phyloP scores from a whole-genome alignment of 2,329 filamentous ascomycete species.

The Daldinia eschscholtzii region DNA sequence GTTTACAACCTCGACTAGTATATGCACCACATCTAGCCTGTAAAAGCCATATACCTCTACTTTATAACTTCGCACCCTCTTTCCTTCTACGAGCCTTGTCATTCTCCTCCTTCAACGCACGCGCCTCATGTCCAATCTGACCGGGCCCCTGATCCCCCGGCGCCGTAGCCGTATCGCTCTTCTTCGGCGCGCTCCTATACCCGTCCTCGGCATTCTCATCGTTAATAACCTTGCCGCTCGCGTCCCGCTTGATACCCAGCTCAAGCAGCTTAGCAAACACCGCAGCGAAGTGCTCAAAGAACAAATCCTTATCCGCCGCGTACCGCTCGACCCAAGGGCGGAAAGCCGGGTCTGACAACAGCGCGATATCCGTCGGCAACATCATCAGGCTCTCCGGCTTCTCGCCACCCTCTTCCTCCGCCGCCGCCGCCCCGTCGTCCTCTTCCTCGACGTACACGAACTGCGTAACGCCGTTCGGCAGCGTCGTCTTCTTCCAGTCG shows the following conservation, averaged over 20 bases:
- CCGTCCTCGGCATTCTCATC: constrained; percentile 67
- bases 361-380: constrained; percentile 73
- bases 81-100: constrained; percentile 51
- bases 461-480: constrained; percentile 55
- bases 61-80: constrained; percentile 56
- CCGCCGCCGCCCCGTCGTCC: constrained; percentile 62
- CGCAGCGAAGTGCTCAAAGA: constrained; percentile 70
- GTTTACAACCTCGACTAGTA: neutral
- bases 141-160: constrained; percentile 48
- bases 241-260: constrained; percentile 69
- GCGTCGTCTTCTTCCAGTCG: constrained; percentile 50
- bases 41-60: neutral
- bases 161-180: constrained; percentile 51
- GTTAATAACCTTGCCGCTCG: constrained; percentile 64
- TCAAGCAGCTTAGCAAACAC: constrained; percentile 72
- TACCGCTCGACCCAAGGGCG: constrained; percentile 69
- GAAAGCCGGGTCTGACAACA: constrained; percentile 67
- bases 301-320: constrained; percentile 70
- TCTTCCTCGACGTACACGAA: constrained; percentile 70
- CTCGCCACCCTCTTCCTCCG: constrained; percentile 67
- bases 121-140: constrained; percentile 55
- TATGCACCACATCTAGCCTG: neutral
- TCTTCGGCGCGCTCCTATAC: constrained; percentile 52
- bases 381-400: constrained; percentile 72
- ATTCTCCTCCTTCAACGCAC: constrained; percentile 55